Evolutionary conservation across 192 early-diverging fungal species (phyloP).

Genomic region (Gamsiella multidivaricata): DNA sequence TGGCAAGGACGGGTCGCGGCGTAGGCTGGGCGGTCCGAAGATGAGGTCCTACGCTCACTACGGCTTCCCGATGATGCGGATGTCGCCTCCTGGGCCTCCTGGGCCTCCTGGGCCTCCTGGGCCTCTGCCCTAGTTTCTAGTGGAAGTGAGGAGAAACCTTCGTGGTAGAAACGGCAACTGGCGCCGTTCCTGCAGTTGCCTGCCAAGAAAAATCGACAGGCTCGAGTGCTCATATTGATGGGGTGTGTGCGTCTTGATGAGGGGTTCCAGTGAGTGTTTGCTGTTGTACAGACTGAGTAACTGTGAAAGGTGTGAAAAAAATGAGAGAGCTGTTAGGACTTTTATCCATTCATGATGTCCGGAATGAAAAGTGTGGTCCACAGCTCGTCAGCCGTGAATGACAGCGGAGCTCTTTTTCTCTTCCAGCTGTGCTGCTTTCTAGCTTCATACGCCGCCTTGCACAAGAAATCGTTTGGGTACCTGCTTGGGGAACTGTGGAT

Average conservation of each 20-base stretch:
- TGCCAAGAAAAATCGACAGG: slow-evolving; percentile 32
- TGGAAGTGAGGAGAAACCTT: slow-evolving; percentile 28
- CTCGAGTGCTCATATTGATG: slow-evolving; percentile 2
- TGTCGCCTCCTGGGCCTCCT: background rate
- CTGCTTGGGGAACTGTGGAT: too few relatives aligned
- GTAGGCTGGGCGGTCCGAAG: slow-evolving; percentile 13
- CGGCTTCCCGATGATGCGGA: slow-evolving; percentile 7
- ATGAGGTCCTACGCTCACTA: background rate
- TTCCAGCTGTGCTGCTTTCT: too few relatives aligned
- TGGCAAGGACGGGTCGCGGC: slow-evolving; percentile 26
- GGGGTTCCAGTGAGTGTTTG: too few relatives aligned
- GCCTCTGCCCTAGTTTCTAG: background rate
- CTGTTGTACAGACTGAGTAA: too few relatives aligned
- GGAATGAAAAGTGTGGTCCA: too few relatives aligned
- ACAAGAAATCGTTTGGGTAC: too few relatives aligned
- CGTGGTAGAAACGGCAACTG: slow-evolving; percentile 36
- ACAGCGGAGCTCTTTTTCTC: too few relatives aligned
- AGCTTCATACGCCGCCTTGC: too few relatives aligned
- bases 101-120: background rate
- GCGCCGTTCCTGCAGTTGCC: slow-evolving; percentile 43
- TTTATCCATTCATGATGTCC: too few relatives aligned
- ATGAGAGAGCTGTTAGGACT: too few relatives aligned
- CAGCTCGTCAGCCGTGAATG: too few relatives aligned
- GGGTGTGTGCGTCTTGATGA: background rate
- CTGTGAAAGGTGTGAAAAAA: too few relatives aligned